A percentile compares a stretch with the other conserved stretches of the same genome.
phyloP scores from a whole-genome alignment of 257 asterid genomes.

The Hygrophila difformis region DNA sequence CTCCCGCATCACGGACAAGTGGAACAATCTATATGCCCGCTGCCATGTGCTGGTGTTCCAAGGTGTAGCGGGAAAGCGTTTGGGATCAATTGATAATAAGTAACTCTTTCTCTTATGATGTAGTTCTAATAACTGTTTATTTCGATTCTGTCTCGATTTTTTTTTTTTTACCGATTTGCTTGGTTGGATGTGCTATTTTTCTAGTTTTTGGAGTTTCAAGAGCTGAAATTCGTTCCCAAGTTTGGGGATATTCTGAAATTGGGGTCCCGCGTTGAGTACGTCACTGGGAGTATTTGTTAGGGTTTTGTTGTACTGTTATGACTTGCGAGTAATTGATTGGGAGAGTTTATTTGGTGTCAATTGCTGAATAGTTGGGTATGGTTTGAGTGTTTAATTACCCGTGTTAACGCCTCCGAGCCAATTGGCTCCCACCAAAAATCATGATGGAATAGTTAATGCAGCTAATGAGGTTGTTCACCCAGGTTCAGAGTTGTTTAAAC shows the following conservation, averaged over 20 bases:
- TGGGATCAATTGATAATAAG: conserved; percentile 9
- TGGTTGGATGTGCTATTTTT: not conserved
- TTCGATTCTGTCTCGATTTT: not conserved
- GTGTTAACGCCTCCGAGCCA: not conserved
- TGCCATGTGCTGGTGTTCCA: conserved; percentile 10
- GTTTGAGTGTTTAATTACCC: not conserved
- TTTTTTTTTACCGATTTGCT: conserved; percentile 6
- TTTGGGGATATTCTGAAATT: conserved; percentile 1
- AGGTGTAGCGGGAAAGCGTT: conserved; percentile 7
- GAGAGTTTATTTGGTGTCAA: conserved; percentile 1
- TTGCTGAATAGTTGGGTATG: not conserved
- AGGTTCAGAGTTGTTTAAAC: not conserved
- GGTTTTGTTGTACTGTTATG: not conserved
- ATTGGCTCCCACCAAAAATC: not conserved
- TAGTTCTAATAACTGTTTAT: not conserved
- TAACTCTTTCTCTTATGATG: not conserved
- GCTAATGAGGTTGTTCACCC: not conserved
- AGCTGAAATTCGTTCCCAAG: not conserved
- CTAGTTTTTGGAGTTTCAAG: conserved; percentile 3
- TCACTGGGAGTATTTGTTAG: too few relatives aligned
- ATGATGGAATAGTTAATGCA: not conserved
- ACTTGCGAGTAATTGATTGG: too few relatives aligned
- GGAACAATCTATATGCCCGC: not conserved
- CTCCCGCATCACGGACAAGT: not conserved
- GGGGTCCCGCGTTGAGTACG: not conserved